phyloP scores from a whole-genome alignment of 768 basidiomycete species.

The Rhodotorula taiwanensis region DNA sequence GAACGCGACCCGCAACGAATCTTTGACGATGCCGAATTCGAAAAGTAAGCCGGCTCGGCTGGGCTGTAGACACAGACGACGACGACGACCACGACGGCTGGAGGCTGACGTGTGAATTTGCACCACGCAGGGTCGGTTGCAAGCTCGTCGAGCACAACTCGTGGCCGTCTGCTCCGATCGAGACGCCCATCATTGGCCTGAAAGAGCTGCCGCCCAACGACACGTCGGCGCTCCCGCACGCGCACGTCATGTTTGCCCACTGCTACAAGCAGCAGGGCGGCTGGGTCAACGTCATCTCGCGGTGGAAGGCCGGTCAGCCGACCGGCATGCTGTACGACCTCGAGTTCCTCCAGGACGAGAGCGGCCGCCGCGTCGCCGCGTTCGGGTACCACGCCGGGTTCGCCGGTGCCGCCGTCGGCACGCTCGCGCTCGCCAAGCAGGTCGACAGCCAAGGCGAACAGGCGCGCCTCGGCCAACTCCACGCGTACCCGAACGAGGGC shows the following conservation, averaged over 20 bases:
- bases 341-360: conserved; percentile 82
- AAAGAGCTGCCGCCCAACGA: conserved; percentile 87
- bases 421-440: conserved; percentile 68
- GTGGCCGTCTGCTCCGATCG: conserved; percentile 72
- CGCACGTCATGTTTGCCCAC: conserved; percentile 96
- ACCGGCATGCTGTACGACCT: conserved; percentile 82
- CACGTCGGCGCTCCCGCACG: conserved; percentile 71
- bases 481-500: conserved; percentile 73
- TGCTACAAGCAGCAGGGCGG: conserved; percentile 94
- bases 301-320: conserved; percentile 67
- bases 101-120: not conserved
- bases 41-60: conserved; percentile 65
- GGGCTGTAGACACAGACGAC: too few species aligned
- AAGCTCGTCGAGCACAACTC: conserved; percentile 76
- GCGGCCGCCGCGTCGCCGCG: conserved; percentile 85
- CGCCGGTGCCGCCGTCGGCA: conserved; percentile 76
- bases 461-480: conserved; percentile 57
- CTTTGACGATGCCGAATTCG: conserved; percentile 87
- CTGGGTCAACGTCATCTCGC: conserved; percentile 75
- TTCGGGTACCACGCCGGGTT: conserved; percentile 99
- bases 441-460: conserved; percentile 51
- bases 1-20: conserved; percentile 91
- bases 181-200: conserved; percentile 80
- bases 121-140: conserved; percentile 68
- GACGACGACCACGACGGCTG: too few species aligned